Base-by-base conservation (phyloP, 2,329 filamentous ascomycete genomes). In the Septoria linicola region DNA sequence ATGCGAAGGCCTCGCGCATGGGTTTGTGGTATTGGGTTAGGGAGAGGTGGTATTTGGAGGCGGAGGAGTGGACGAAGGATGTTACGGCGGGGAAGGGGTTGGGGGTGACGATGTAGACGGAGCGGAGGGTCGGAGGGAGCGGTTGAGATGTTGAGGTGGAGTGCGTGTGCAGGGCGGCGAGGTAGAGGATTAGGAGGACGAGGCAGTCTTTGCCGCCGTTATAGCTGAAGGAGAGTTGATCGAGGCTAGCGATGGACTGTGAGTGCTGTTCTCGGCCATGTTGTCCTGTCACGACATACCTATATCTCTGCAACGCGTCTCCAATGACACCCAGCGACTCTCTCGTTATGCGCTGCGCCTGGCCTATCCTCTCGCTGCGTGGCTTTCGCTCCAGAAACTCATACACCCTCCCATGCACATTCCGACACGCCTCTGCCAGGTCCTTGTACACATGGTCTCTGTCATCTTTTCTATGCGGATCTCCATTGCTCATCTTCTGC, bases 201-300 rank as follows among this genome's bases (percentile, higher is more conserved):
- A 97, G 85, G 65, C 92, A 97, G 77, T 97, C 93, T 71, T 99
- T 99, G 55, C 93, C 93, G 66, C 93, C 93, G 64, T 99, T 99
- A 73, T 96, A 99, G 50, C 92, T 95, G 58, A 97, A 78, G 4
- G 91, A 89, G 54, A 97, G 79, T 67, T 95, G 80, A 52, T 85
- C 79, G 56, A 87, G 80, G 52, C 88, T 93, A 36, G 8, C 17
- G 31, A 10, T 34, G 23, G 1, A 3, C 16, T 17, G 5, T 30
- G 8, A 16, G 7, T 14, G 2, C 6, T 2, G 8, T 14, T 48
- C 11, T 8, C 20, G 6, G 8, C 16, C 16, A 27, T 16, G 10
- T 14, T 14, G 21, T 27, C 3, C 11, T 8, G 25, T 8, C 27
- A 30, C 31, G 19, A 34, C 41, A 71, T 73, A 93, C 84, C 80